phyloP scores from a whole-genome alignment of 768 basidiomycete genomes.

The Phanerodontia chrysosporium region DNA sequence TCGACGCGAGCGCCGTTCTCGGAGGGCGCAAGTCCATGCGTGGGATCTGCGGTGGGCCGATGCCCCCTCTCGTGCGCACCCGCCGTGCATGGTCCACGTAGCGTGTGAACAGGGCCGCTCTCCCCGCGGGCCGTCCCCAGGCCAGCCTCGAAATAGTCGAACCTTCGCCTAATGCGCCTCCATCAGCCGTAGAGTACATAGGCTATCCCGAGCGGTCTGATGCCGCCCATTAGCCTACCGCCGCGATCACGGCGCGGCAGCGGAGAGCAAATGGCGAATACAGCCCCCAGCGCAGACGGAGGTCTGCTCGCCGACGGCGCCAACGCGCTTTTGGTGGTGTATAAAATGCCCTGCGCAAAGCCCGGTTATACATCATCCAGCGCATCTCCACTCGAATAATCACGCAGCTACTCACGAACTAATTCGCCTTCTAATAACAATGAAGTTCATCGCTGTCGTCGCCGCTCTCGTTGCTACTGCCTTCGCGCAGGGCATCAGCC shows the following conservation, averaged over 20 bases:
- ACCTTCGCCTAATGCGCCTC: too few relatives aligned
- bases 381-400: not conserved
- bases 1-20: too few relatives aligned
- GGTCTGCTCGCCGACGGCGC: not conserved
- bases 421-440: not conserved
- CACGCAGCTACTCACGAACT: not conserved
- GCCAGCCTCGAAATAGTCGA: too few relatives aligned
- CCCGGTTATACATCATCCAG: not conserved
- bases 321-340: not conserved
- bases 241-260: not conserved
- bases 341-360: not conserved
- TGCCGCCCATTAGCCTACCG: too few relatives aligned
- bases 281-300: not conserved
- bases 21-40: too few relatives aligned
- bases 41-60: too few relatives aligned
- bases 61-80: too few relatives aligned
- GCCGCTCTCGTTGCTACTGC: conserved; percentile 18
- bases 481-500: conserved; percentile 29
- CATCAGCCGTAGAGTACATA: too few relatives aligned
- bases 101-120: too few relatives aligned
- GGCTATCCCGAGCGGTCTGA: too few relatives aligned
- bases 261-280: not conserved
- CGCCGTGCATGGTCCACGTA: too few relatives aligned
- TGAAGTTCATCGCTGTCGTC: conserved; percentile 18
- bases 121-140: too few relatives aligned